These are phyloP conservation scores for Solanum dulcamara DNA, from an alignment of 257 asterid species.

Conservation along the genomic window DNA sequence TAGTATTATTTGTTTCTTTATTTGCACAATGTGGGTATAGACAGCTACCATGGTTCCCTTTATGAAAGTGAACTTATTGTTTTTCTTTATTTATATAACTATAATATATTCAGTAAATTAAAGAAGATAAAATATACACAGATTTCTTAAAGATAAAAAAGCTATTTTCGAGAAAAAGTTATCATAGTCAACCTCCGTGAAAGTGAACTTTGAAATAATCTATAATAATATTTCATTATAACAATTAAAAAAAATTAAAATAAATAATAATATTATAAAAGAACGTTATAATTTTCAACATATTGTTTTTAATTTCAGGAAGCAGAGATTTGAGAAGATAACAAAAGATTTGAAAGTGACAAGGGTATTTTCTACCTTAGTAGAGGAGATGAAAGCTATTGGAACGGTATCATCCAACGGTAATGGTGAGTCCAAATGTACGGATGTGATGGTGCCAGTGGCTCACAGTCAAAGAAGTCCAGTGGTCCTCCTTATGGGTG, in stretches of 20 bases:
- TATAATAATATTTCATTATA: too few relatives aligned
- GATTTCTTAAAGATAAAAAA: too few relatives aligned
- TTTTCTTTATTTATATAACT: neutral
- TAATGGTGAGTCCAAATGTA: conserved; percentile 19
- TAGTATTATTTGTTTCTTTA: neutral
- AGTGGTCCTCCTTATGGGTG: conserved; percentile 91
- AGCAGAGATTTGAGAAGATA: conserved; percentile 76
- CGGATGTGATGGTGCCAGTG: conserved; percentile 78
- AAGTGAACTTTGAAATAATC: too few relatives aligned
- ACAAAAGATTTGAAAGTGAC: conserved; percentile 63
- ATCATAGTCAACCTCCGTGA: neutral
- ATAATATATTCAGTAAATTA: too few relatives aligned
- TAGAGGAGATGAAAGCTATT: conserved; percentile 81
- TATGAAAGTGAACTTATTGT: neutral
- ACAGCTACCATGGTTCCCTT: neutral
- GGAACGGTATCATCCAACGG: conserved; percentile 12
- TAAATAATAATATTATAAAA: too few relatives aligned
- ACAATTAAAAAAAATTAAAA: too few relatives aligned
- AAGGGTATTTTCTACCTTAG: conserved; percentile 59
- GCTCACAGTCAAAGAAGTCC: conserved; percentile 69
- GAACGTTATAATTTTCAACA: too few relatives aligned
- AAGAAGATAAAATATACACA: too few relatives aligned
- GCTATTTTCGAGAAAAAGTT: too few relatives aligned
- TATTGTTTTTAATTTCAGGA: conserved; percentile 20
- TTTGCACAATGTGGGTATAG: neutral